Percentiles rank a stretch among this genome's conserved stretches.
phyloP scores from a whole-genome alignment of 768 basidiomycete species.

The Lentinula sp. region DNA sequence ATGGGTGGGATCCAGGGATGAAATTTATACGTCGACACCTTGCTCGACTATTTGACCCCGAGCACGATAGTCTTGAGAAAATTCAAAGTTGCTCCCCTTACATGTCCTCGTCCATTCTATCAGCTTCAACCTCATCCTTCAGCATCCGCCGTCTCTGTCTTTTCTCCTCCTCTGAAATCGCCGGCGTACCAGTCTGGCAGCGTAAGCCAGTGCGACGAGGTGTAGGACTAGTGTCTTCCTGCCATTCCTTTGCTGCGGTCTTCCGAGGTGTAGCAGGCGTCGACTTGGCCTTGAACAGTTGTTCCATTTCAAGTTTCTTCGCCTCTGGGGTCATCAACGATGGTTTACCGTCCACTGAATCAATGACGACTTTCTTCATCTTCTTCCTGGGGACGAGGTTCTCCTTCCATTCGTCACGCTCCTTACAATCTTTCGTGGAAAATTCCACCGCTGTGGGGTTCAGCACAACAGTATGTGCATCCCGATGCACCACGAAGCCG shows the following conservation, averaged over 20 bases:
- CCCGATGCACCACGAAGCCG: slow-evolving; percentile 55
- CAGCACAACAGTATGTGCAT: slow-evolving; percentile 26
- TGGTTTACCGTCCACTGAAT: slow-evolving; percentile 14
- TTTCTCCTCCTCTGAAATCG: slow-evolving; percentile 15
- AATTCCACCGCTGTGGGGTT: slow-evolving; percentile 6
- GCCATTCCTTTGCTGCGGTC: slow-evolving; percentile 8
- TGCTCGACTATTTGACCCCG: neutral
- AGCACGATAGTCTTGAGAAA: too few relatives aligned
- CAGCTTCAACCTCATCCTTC: slow-evolving; percentile 26
- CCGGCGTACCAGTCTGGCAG: slow-evolving; percentile 18
- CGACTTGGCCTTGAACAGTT: slow-evolving; percentile 15
- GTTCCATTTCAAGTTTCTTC: slow-evolving; percentile 15
- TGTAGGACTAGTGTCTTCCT: slow-evolving; percentile 17
- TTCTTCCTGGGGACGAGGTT: slow-evolving; percentile 47
- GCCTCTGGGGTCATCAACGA: slow-evolving; percentile 17
- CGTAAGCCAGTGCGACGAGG: slow-evolving; percentile 15
- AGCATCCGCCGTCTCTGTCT: slow-evolving; percentile 23
- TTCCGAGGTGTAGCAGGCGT: slow-evolving; percentile 22
- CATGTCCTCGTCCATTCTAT: slow-evolving; percentile 11
- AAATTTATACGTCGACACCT: neutral
- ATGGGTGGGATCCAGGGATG: too few relatives aligned
- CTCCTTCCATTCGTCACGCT: slow-evolving; percentile 45
- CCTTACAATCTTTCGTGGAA: slow-evolving; percentile 16
- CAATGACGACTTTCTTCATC: slow-evolving; percentile 31
- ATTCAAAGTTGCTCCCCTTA: neutral